Evolutionary conservation across 441 rosid species (phyloP), one percentile per base, ranked within the genome.

Genomic region (Gossypium schwendimanii): DNA sequence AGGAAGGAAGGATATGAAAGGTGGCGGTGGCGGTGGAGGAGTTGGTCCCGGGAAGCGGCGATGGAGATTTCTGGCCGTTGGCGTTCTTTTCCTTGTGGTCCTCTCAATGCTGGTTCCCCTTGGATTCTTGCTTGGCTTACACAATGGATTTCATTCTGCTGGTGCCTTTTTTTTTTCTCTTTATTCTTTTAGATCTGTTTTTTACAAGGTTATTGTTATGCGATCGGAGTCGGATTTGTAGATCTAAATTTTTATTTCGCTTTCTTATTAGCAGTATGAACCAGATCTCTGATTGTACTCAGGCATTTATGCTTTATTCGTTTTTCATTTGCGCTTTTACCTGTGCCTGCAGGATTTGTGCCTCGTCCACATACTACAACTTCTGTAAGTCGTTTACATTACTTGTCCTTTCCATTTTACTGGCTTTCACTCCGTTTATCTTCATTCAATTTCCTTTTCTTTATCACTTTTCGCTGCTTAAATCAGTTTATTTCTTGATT

Each of bases 61-160:
- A 63, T 88, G 97, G 96, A 85, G 87, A 77, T 77, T 84, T 64
- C 85, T 59, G 41, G 63, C 20, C 4, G 1, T 59, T 28, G 63
- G 63, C 4, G 63, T 59, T 28, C 63, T 59, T 59, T 87, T 88
- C 72, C 99, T 95, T 53, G 97, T 95, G 26, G 28, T 95, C 44
- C 91, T 95, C 28, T 95, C 99, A 14, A 92, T 95, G 98, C 90
- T 95, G 65, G 97, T 92, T 77, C 99, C 97, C 71, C 94, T 95
- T 23, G 93, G 88, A 62, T 91, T 95, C 79, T 83, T 95, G 74
- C 94, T 92, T 45, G 98, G 97, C 78, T 86, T 92, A 79, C 86
- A 89, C 87, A 90, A 88, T 23, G 87, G 96, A 75, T 89, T 94
- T 75, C 92, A 90, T 84, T 82, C 97, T 64, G 1, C 39, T 23